A percentile compares a stretch with the other conserved stretches of the same genome.
These are phyloP conservation scores for Extremus antarcticus DNA, from an alignment of 495 filamentous ascomycete genomes.

Conservation along the genomic window DNA sequence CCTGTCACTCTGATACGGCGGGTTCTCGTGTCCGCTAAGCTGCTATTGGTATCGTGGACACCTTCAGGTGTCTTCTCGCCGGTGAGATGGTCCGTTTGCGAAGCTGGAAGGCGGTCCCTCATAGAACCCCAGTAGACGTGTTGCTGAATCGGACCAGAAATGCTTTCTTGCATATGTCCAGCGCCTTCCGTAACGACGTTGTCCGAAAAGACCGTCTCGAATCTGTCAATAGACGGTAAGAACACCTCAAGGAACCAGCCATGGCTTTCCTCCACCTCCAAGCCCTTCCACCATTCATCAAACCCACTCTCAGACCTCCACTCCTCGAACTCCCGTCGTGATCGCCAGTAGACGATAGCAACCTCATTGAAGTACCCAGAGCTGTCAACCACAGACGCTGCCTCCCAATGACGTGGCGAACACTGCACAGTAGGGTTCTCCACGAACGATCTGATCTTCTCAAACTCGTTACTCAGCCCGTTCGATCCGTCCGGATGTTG, in stretches of 20 bases:
- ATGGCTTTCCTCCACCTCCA: conserved; percentile 9
- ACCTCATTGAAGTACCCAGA: conserved; percentile 21
- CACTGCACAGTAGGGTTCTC: not conserved
- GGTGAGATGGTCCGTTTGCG: no score
- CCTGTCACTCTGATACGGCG: no score
- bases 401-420: conserved; percentile 21
- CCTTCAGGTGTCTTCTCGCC: no score
- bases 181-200: conserved; percentile 23
- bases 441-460: not conserved
- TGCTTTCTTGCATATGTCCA: conserved; percentile 20
- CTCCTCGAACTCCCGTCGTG: conserved; percentile 11
- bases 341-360: conserved; percentile 27
- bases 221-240: conserved; percentile 24
- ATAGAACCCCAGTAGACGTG: conserved; percentile 31
- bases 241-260: conserved; percentile 31
- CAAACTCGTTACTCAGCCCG: conserved; percentile 7
- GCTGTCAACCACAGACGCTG: conserved; percentile 22
- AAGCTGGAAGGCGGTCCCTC: conserved; percentile 27
- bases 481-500: conserved; percentile 11
- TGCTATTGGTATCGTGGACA: no score
- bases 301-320: conserved; percentile 25
- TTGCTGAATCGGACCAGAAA: conserved; percentile 17
- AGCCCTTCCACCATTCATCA: conserved; percentile 23
- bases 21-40: no score
- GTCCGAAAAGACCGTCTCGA: conserved; percentile 27